Percentiles rank a stretch among this genome's conserved stretches.
Conservation (phyloP, 306 rosid genomes). For the Astragalus glycyphyllos region DNA sequence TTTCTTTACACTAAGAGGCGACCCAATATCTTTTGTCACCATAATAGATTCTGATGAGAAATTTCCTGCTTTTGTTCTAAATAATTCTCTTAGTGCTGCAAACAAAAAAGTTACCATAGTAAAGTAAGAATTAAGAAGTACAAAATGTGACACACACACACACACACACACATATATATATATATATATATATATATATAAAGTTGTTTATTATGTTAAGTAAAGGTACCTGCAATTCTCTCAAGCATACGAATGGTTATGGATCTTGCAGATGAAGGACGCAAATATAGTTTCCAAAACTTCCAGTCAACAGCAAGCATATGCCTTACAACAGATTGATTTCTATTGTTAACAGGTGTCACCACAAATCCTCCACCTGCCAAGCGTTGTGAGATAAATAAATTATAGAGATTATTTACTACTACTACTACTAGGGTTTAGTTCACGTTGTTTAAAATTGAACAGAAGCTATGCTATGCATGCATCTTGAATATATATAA, state of each 20-base stretch:
- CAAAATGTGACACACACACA: background rate
- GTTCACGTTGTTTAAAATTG: background rate
- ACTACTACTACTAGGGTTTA: background rate
- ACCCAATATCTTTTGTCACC: slow-evolving; percentile 48
- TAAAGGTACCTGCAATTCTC: slow-evolving; percentile 67
- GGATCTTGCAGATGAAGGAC: slow-evolving; percentile 68
- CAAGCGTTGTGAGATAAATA: too few relatives aligned
- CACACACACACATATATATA: too few relatives aligned
- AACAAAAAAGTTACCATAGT: background rate
- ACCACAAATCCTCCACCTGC: slow-evolving; percentile 93
- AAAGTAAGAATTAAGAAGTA: background rate
- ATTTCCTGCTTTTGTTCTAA: slow-evolving; percentile 56
- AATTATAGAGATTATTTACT: background rate
- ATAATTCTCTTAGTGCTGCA: slow-evolving; percentile 82
- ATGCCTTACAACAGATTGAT: slow-evolving; percentile 77
- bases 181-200: too few relatives aligned
- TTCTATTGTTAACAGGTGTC: slow-evolving; percentile 77
- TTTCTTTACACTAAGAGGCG: slow-evolving; percentile 47
- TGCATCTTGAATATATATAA: too few relatives aligned
- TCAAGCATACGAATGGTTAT: slow-evolving; percentile 84
- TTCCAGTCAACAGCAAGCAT: slow-evolving; percentile 97
- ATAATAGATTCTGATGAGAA: slow-evolving; percentile 41
- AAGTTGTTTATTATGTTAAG: background rate
- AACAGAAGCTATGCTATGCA: background rate
- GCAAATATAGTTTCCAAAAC: slow-evolving; percentile 74